phyloP scores from a whole-genome alignment of 345 rosid genomes.

The Melaleuca quinquenervia region DNA sequence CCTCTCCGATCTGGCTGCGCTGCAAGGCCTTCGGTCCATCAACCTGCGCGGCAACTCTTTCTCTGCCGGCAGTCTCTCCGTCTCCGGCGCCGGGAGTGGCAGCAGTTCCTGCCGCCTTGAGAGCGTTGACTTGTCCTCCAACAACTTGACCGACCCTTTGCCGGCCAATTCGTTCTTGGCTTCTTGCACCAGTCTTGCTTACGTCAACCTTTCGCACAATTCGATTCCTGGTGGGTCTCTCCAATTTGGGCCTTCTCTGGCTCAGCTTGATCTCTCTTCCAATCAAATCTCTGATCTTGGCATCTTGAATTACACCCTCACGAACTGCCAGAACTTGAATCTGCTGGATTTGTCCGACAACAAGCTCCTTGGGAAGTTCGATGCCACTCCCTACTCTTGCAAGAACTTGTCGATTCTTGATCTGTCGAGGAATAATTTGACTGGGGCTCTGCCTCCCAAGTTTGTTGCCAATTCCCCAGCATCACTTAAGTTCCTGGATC shows the following conservation, averaged over 20 bases:
- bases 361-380: constrained; percentile 41
- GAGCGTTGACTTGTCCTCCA: constrained; percentile 57
- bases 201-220: constrained; percentile 44
- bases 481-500: constrained; percentile 50
- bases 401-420: constrained; percentile 41
- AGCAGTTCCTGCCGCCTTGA: constrained; percentile 31
- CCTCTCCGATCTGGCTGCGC: constrained; percentile 41
- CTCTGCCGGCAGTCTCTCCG: constrained; percentile 36
- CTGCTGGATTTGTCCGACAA: constrained; percentile 58
- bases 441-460: constrained; percentile 40
- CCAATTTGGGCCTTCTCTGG: constrained; percentile 29
- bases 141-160: constrained; percentile 42
- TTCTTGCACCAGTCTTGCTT: constrained; percentile 23
- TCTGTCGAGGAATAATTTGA: constrained; percentile 50
- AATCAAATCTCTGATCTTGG: constrained; percentile 37
- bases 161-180: constrained; percentile 24
- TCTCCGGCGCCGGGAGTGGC: not conserved
- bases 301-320: constrained; percentile 28
- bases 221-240: constrained; percentile 42
- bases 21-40: constrained; percentile 41
- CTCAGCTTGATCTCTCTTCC: constrained; percentile 45
- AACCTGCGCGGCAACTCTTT: constrained; percentile 41
- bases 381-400: constrained; percentile 24
- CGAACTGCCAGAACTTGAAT: constrained; percentile 52
- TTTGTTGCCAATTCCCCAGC: constrained; percentile 32